A percentile compares a stretch with the other conserved stretches of the same genome.
phyloP scores from a whole-genome alignment of 495 filamentous ascomycete genomes.

The Hypoxylon subgilvum region DNA sequence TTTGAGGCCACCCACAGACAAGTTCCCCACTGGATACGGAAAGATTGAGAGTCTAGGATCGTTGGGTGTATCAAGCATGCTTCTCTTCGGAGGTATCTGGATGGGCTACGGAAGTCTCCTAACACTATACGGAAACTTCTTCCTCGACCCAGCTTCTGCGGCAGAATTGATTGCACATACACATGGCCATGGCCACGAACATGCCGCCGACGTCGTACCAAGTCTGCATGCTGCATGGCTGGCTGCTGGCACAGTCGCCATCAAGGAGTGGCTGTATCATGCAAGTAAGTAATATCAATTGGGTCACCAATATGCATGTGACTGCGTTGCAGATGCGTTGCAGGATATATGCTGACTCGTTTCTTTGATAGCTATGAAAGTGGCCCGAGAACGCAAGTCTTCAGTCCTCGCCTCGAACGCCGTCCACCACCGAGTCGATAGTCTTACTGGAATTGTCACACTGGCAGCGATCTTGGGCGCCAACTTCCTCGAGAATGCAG shows the following conservation, averaged over 20 bases:
- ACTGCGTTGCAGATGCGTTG: neutral
- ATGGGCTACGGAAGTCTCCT: slow-evolving; percentile 84
- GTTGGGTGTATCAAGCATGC: slow-evolving; percentile 85
- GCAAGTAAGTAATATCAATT: slow-evolving; percentile 70
- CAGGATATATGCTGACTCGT: slow-evolving; percentile 16
- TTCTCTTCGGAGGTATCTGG: slow-evolving; percentile 84
- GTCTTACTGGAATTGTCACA: slow-evolving; percentile 90
- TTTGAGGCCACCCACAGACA: slow-evolving; percentile 76
- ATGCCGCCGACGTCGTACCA: slow-evolving; percentile 69
- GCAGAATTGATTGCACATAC: slow-evolving; percentile 65
- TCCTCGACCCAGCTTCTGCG: slow-evolving; percentile 67
- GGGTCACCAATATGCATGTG: neutral
- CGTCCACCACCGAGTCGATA: slow-evolving; percentile 94
- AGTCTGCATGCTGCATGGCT: slow-evolving; percentile 94
- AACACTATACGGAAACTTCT: slow-evolving; percentile 78
- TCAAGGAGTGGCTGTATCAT: slow-evolving; percentile 97
- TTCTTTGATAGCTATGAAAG: slow-evolving; percentile 78
- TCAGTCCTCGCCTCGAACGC: slow-evolving; percentile 97
- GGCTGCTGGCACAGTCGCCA: slow-evolving; percentile 83
- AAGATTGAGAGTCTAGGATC: slow-evolving; percentile 97
- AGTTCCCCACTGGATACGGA: slow-evolving; percentile 89
- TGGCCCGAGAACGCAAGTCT: slow-evolving; percentile 91
- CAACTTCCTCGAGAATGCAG: slow-evolving; percentile 80
- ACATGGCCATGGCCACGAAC: slow-evolving; percentile 64
- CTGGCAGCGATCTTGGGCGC: slow-evolving; percentile 84